Evolutionary conservation across 768 basidiomycete genomes (phyloP).

Genomic region (Neoboletus magnificus): DNA sequence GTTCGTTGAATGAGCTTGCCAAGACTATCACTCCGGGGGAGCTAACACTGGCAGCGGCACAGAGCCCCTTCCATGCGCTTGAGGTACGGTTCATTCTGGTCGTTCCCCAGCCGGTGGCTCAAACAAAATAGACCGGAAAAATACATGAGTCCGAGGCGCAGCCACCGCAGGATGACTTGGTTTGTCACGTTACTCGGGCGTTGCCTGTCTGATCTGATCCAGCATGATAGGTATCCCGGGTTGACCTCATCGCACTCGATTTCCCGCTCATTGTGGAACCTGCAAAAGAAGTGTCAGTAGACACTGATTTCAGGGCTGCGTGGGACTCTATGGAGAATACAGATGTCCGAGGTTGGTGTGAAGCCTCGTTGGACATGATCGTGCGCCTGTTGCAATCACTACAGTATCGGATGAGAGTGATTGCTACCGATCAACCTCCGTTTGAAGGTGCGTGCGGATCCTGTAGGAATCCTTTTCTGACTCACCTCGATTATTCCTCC

Average conservation of each 20-base stretch:
- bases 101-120: neutral
- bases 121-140: constrained; percentile 10
- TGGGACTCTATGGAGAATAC: constrained; percentile 54
- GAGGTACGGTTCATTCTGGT: constrained; percentile 19
- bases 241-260: constrained; percentile 73
- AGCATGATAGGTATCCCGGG: constrained; percentile 30
- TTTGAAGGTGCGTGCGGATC: constrained; percentile 50
- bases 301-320: constrained; percentile 46
- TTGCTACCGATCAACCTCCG: constrained; percentile 52
- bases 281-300: constrained; percentile 11
- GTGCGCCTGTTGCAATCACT: constrained; percentile 52
- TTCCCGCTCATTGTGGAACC: constrained; percentile 61
- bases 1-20: constrained; percentile 24
- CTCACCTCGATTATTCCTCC: constrained; percentile 2
- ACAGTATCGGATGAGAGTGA: constrained; percentile 45
- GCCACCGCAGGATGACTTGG: constrained; percentile 17
- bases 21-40: constrained; percentile 33
- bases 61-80: constrained; percentile 7
- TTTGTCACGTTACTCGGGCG: constrained; percentile 9
- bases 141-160: neutral
- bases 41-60: constrained; percentile 25
- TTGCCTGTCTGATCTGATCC: constrained; percentile 11
- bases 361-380: constrained; percentile 50
- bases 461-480: neutral
- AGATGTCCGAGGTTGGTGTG: constrained; percentile 67